A percentile compares a stretch with the other conserved stretches of the same genome.
phyloP scores from a whole-genome alignment of 2,329 filamentous ascomycete species.

The Elsinoe perseae region DNA sequence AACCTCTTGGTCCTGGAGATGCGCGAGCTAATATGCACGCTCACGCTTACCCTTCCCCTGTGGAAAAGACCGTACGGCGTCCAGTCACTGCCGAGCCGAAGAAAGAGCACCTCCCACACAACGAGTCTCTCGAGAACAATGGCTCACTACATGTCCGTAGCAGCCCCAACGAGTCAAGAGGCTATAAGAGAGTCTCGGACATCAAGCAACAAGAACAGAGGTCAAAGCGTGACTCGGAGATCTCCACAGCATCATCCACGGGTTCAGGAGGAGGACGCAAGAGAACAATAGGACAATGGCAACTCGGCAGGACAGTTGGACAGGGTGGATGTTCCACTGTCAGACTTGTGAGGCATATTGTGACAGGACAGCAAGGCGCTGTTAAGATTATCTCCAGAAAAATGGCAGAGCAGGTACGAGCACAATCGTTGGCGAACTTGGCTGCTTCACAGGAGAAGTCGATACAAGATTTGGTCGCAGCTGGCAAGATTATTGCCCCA shows the following conservation, averaged over 20 bases:
- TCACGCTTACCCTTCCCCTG: conserved; percentile 13
- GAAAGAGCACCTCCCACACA: conserved; percentile 31
- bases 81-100: conserved; percentile 18
- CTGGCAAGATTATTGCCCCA: conserved; percentile 55
- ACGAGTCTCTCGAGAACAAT: conserved; percentile 38
- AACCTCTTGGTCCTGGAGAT: conserved; percentile 20
- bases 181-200: conserved; percentile 48
- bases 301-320: conserved; percentile 79
- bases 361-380: conserved; percentile 71
- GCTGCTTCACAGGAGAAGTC: conserved; percentile 47
- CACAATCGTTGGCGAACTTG: conserved; percentile 75
- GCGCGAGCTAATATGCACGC: conserved; percentile 20
- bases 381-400: conserved; percentile 89
- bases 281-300: conserved; percentile 88
- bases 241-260: conserved; percentile 50
- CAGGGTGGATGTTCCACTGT: conserved; percentile 86
- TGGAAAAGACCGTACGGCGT: conserved; percentile 20
- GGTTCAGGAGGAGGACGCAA: conserved; percentile 46
- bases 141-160: conserved; percentile 36
- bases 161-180: conserved; percentile 30
- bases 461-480: conserved; percentile 41
- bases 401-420: conserved; percentile 70
- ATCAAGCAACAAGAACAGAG: conserved; percentile 40
- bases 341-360: conserved; percentile 69
- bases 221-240: conserved; percentile 44